phyloP scores from a whole-genome alignment of 2,329 filamentous ascomycete genomes.

The Ceratocystis lukuohia region DNA sequence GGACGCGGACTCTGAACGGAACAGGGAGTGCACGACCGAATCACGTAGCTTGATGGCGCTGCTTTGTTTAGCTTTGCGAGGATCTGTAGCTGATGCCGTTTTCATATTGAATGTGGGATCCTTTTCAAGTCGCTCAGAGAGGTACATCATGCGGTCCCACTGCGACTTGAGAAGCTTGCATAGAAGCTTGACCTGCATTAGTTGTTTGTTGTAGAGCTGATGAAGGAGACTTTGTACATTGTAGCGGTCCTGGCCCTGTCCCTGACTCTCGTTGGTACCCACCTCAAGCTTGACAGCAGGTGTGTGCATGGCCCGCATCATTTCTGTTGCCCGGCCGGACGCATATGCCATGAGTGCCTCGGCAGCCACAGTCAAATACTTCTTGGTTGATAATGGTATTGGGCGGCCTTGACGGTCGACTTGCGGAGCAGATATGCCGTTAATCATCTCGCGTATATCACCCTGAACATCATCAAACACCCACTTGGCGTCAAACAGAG shows the following conservation, averaged over 20 bases:
- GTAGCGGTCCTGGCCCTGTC: background rate
- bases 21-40: constrained; percentile 6
- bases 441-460: constrained; percentile 17
- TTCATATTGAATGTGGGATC: constrained; percentile 8
- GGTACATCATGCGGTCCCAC: constrained; percentile 22
- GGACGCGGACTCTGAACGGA: background rate
- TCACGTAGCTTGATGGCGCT: constrained; percentile 15
- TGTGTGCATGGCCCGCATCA: constrained; percentile 15
- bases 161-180: constrained; percentile 19
- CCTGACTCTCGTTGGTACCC: too few relatives aligned
- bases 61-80: constrained; percentile 14
- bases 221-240: background rate
- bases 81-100: background rate
- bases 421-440: background rate
- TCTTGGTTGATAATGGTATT: constrained; percentile 3
- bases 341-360: constrained; percentile 16
- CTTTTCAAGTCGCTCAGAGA: constrained; percentile 14
- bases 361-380: constrained; percentile 8
- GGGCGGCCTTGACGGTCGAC: constrained; percentile 5
- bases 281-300: background rate
- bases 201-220: constrained; percentile 12
- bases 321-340: constrained; percentile 7
- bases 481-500: constrained; percentile 24
- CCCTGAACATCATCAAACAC: constrained; percentile 22
- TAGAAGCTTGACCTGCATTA: constrained; percentile 6